Evolutionary conservation across 306 rosid species (phyloP).

Genomic region (Lathyrus tuberosus): DNA sequence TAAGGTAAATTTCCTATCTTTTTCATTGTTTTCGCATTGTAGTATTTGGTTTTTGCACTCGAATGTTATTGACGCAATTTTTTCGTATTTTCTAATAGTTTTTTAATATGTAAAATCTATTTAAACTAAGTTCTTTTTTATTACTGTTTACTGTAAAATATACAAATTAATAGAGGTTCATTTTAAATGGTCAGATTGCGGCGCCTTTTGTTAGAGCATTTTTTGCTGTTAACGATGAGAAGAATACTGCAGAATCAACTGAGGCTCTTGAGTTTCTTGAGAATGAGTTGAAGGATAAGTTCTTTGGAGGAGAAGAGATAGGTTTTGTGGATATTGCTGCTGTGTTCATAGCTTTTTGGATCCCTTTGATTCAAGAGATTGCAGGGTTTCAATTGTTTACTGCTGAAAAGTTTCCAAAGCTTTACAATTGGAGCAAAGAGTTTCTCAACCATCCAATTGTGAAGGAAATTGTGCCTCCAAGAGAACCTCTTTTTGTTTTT

Average conservation of each 20-base stretch:
- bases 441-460: constrained; percentile 33
- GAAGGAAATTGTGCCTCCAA: constrained; percentile 47
- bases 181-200: neutral
- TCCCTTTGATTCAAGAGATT: constrained; percentile 39
- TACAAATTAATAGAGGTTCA: neutral
- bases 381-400: constrained; percentile 42
- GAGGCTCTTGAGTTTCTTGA: neutral
- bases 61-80: neutral
- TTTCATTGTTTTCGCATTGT: neutral
- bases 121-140: no score
- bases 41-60: neutral
- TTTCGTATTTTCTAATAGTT: no score
- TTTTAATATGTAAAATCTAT: no score
- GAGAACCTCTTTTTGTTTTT: constrained; percentile 31
- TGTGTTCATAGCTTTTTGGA: constrained; percentile 4
- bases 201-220: neutral
- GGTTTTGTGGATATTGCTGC: neutral
- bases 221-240: neutral
- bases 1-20: neutral
- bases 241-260: neutral
- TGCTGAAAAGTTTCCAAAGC: constrained; percentile 45
- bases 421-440: constrained; percentile 49
- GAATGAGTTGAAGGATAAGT: neutral
- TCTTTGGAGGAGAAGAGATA: constrained; percentile 1
- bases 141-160: neutral